Conservation (phyloP, 768 basidiomycete genomes). For the Ramaria sp. region DNA sequence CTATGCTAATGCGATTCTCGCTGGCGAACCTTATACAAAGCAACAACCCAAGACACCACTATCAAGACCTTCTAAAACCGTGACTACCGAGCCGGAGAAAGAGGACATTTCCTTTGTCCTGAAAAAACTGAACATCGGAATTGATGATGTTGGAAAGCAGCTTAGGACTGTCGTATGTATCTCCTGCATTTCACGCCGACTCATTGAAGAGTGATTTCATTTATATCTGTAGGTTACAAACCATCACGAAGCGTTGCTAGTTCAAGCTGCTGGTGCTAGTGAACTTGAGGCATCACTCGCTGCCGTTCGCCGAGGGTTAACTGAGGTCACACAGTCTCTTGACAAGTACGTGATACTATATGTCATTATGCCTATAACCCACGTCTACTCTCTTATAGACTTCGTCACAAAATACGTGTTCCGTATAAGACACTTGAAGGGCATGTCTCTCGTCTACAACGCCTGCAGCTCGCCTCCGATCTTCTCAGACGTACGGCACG, state of each 20-base stretch:
- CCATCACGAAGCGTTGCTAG: slow-evolving; percentile 75
- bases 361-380: slow-evolving; percentile 13
- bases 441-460: slow-evolving; percentile 63
- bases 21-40: slow-evolving; percentile 66
- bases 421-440: slow-evolving; percentile 70
- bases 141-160: slow-evolving; percentile 89
- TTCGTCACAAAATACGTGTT: slow-evolving; percentile 75
- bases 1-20: slow-evolving; percentile 84
- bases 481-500: slow-evolving; percentile 75
- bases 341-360: slow-evolving; percentile 49
- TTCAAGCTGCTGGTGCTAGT: slow-evolving; percentile 67
- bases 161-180: slow-evolving; percentile 71
- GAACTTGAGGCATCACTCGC: slow-evolving; percentile 61
- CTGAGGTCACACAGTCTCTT: slow-evolving; percentile 63
- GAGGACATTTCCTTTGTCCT: slow-evolving; percentile 88
- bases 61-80: slow-evolving; percentile 19
- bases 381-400: slow-evolving; percentile 31
- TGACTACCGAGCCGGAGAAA: slow-evolving; percentile 46
- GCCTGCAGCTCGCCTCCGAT: slow-evolving; percentile 76
- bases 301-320: slow-evolving; percentile 57
- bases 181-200: neutral
- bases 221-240: slow-evolving; percentile 50
- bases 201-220: neutral
- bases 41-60: slow-evolving; percentile 12
- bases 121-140: slow-evolving; percentile 73